These are phyloP conservation scores for Globisporangium radiosum DNA, from an alignment of 352 stramenopile genomes.

Conservation along the genomic window DNA sequence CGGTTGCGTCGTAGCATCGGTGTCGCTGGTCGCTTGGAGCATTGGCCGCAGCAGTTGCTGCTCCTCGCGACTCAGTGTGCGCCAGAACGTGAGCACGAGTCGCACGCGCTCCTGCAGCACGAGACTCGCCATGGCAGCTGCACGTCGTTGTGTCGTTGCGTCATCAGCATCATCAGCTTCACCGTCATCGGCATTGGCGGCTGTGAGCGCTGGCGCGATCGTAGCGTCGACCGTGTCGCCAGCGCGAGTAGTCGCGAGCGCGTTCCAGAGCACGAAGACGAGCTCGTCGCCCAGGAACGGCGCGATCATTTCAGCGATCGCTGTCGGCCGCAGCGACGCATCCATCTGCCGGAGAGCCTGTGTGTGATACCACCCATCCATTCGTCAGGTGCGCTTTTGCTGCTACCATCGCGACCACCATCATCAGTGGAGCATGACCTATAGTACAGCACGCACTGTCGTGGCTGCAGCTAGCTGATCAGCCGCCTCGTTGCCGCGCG, in stretches of 20 bases:
- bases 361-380: too few relatives aligned
- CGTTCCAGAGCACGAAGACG: slow-evolving; percentile 59
- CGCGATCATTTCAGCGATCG: slow-evolving; percentile 35
- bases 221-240: slow-evolving; percentile 14
- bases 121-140: slow-evolving; percentile 30
- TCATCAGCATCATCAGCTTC: not conserved
- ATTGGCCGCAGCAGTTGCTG: slow-evolving; percentile 27
- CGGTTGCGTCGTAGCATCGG: slow-evolving; percentile 5
- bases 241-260: slow-evolving; percentile 29
- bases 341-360: slow-evolving; percentile 26
- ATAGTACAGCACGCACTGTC: slow-evolving; percentile 1
- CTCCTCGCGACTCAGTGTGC: slow-evolving; percentile 49
- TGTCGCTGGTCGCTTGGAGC: slow-evolving; percentile 15
- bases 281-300: slow-evolving; percentile 52
- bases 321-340: slow-evolving; percentile 17
- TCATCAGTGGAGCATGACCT: not conserved
- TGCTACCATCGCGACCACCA: too few relatives aligned
- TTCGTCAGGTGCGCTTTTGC: too few relatives aligned
- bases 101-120: slow-evolving; percentile 61
- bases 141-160: slow-evolving; percentile 27
- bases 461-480: slow-evolving; percentile 22
- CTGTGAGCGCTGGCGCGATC: not conserved
- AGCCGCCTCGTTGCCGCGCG: slow-evolving; percentile 17
- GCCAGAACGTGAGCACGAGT: slow-evolving; percentile 40
- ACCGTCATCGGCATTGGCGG: not conserved